phyloP scores from a whole-genome alignment of 306 rosid species.

The Echinosophora koreensis region DNA sequence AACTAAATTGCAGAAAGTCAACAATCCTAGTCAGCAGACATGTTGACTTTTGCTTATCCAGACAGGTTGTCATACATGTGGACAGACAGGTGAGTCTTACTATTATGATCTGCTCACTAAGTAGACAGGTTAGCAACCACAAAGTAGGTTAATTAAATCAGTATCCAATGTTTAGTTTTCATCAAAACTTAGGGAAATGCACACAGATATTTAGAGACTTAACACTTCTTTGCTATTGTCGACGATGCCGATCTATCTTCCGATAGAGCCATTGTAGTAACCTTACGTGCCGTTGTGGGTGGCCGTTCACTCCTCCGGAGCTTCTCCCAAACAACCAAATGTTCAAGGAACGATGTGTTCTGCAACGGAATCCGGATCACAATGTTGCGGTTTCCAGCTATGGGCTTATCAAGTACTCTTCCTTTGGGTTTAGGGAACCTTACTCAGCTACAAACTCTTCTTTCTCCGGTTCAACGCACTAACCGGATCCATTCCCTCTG shows the following conservation, averaged over 20 bases:
- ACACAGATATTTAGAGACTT: too few relatives aligned
- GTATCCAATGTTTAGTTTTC: too few relatives aligned
- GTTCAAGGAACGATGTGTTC: slow-evolving; percentile 70
- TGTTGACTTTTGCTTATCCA: too few relatives aligned
- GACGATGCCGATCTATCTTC: slow-evolving; percentile 65
- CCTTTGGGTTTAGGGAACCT: slow-evolving; percentile 82
- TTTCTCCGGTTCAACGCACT: slow-evolving; percentile 77
- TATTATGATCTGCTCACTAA: too few relatives aligned
- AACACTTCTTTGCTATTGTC: slow-evolving; percentile 22
- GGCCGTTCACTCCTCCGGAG: slow-evolving; percentile 78
- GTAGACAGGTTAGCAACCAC: too few relatives aligned
- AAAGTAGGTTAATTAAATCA: too few relatives aligned
- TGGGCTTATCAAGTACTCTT: slow-evolving; percentile 66
- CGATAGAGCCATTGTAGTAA: slow-evolving; percentile 62
- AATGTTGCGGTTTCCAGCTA: slow-evolving; percentile 67
- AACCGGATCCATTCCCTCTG: slow-evolving; percentile 64
- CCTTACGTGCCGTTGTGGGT: slow-evolving; percentile 52
- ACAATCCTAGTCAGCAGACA: too few relatives aligned
- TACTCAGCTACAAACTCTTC: slow-evolving; percentile 60
- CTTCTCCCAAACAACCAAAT: slow-evolving; percentile 49
- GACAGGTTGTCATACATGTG: too few relatives aligned
- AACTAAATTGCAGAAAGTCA: too few relatives aligned
- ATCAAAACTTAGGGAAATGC: too few relatives aligned
- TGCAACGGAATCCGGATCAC: slow-evolving; percentile 59
- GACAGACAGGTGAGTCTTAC: too few relatives aligned